Evolutionary conservation across 164 flowering plant genomes (phyloP), one percentile per base, ranked within the genome.

Genomic region (Stephania cephalantha): DNA sequence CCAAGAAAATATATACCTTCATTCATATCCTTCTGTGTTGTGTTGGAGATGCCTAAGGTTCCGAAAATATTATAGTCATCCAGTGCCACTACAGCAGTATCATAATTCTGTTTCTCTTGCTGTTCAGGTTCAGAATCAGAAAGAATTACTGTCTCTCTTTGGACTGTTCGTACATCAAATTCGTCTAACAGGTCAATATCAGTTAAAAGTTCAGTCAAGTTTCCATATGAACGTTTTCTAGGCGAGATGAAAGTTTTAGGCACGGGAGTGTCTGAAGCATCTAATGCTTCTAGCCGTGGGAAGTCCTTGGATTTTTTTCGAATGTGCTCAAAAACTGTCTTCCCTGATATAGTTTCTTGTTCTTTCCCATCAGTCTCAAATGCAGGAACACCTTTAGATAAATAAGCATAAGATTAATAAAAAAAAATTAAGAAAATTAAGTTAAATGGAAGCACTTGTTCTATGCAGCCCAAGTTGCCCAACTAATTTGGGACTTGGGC

Each of bases 271-370:
- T 61, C 73, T 22, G 79, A 53, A 52, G 15, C 58, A 9, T 72
- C 81, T 45, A 85, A 75, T 55, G 84, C 46, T 50, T 79, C 71
- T 76, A 90, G 74, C 20, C 73, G 74, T 73, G 91, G 90, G 25
- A 91, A 90, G 68, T 69, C 81, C 78, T 88, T 94, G 50, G 98
- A 84, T 78, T 94, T 96, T 77, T 86, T 85, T 44, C 90, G 89
- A 65, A 96, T 92, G 81, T 89, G 97, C 35, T 90, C 89, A 77
- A 96, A 94, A 68, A 96, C 73, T 45, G 90, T 85, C 53, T 80
- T 71, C 71, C 82, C 87, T 45, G 87, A 84, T 35, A 94, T 77
- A 75, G 84, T 86, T 69, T 75, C 83, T 78, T 88, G 81, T 63
- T 77, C 82, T 12, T 87, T 85, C 46, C 85, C 87, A 69, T 85